These are phyloP conservation scores for Moniliophthora roreri DNA, from an alignment of 1,284 basidiomycete genomes.

Conservation along the genomic window DNA sequence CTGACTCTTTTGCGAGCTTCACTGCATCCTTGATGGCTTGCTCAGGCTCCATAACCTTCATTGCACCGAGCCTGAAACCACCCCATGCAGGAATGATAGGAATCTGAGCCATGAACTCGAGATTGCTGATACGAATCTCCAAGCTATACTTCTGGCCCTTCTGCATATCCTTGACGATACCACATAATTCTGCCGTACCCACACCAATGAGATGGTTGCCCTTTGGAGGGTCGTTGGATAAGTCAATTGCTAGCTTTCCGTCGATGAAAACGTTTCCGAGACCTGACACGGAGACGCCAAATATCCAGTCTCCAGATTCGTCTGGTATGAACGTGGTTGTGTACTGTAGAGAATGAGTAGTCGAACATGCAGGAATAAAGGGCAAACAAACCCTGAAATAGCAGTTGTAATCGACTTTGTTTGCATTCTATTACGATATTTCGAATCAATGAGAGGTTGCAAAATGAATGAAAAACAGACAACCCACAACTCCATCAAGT, in stretches of 20 bases:
- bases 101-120: conserved; percentile 30
- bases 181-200: conserved; percentile 37
- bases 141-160: conserved; percentile 35
- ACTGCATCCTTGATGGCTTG: conserved; percentile 41
- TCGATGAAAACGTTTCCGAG: conserved; percentile 50
- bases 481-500: conserved; percentile 40
- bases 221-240: conserved; percentile 34
- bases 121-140: conserved; percentile 36
- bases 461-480: neutral
- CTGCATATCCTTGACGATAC: conserved; percentile 33
- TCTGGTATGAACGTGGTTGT: conserved; percentile 42
- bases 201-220: conserved; percentile 37
- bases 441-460: neutral
- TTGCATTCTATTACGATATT: conserved; percentile 26
- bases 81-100: conserved; percentile 38
- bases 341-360: conserved; percentile 24
- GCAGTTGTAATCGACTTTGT: conserved; percentile 37
- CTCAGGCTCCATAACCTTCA: conserved; percentile 31
- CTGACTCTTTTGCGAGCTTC: conserved; percentile 37
- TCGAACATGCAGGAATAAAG: conserved; percentile 13
- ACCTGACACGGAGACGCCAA: conserved; percentile 49
- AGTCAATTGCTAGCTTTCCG: conserved; percentile 46
- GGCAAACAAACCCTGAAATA: conserved; percentile 34
- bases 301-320: conserved; percentile 45
- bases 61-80: conserved; percentile 46